Percentiles rank a stretch among this genome's conserved stretches.
phyloP scores from a whole-genome alignment of 805 yeast species.

The Candida mattraensis region DNA sequence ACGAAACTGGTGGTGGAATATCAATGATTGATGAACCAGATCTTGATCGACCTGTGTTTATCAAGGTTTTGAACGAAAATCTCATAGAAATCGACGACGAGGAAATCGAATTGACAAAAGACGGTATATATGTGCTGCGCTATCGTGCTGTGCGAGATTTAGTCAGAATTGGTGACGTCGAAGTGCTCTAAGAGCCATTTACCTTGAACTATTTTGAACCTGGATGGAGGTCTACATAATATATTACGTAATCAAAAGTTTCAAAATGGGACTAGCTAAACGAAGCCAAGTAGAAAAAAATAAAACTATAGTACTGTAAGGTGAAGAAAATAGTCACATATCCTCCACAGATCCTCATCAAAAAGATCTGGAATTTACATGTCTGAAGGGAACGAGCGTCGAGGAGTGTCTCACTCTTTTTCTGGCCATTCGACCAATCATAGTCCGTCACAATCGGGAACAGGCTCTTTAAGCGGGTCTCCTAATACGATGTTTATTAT shows the following conservation, averaged over 20 bases:
- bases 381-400: no score
- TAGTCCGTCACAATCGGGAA: slow-evolving; percentile 5
- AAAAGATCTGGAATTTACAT: no score
- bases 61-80: slow-evolving; percentile 47
- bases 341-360: no score
- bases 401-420: slow-evolving; percentile 8
- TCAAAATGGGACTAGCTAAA: slow-evolving; percentile 1
- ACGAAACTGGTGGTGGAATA: slow-evolving; percentile 66
- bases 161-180: slow-evolving; percentile 41
- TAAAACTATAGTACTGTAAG: no score
- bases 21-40: slow-evolving; percentile 83
- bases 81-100: slow-evolving; percentile 49
- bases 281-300: no score
- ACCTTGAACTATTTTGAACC: background rate
- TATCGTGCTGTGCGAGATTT: slow-evolving; percentile 53
- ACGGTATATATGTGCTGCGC: slow-evolving; percentile 75
- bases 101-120: slow-evolving; percentile 53
- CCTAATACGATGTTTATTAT: slow-evolving; percentile 22
- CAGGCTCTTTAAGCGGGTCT: slow-evolving; percentile 21
- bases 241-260: no score
- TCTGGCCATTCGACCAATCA: no score
- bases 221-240: background rate
- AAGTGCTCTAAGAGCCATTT: slow-evolving; percentile 35
- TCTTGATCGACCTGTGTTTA: slow-evolving; percentile 72
- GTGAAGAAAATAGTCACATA: no score